phyloP scores from a whole-genome alignment of 306 rosid species.

The Crotalaria pallida region DNA sequence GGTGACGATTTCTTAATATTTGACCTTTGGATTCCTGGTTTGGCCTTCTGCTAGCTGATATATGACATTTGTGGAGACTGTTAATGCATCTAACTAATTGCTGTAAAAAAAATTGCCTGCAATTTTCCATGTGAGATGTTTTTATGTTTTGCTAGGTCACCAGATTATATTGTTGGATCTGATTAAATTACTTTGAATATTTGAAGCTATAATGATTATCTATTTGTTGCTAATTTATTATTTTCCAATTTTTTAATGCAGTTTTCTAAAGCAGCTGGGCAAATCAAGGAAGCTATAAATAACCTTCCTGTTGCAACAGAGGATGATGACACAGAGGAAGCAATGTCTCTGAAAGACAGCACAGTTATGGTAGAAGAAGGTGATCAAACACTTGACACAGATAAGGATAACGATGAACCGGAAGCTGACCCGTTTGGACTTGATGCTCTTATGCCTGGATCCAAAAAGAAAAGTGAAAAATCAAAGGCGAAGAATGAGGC shows the following conservation, averaged over 20 bases:
- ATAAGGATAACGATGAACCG: constrained; percentile 32
- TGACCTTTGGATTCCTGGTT: constrained; percentile 1
- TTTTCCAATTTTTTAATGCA: constrained; percentile 19
- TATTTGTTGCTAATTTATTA: constrained; percentile 17
- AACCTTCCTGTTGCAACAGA: constrained; percentile 74
- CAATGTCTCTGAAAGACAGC: constrained; percentile 43
- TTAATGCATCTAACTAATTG: background rate
- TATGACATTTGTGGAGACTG: constrained; percentile 12
- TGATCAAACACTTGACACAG: constrained; percentile 25
- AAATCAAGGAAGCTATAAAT: constrained; percentile 65
- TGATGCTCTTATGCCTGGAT: constrained; percentile 61
- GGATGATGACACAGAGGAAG: constrained; percentile 75
- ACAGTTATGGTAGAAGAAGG: constrained; percentile 28
- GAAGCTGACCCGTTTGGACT: constrained; percentile 91
- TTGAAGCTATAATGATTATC: background rate
- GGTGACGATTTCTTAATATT: background rate
- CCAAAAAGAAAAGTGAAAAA: constrained; percentile 56
- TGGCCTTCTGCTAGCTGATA: background rate
- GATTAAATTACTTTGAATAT: background rate
- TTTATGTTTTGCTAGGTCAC: constrained; percentile 14
- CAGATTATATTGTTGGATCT: constrained; percentile 4
- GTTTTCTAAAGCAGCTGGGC: constrained; percentile 85
- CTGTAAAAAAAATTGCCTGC: background rate
- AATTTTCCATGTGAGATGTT: background rate
- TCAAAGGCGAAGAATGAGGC: constrained; percentile 51